These are phyloP conservation scores for Pisolithus orientalis DNA, from an alignment of 768 basidiomycete genomes.

Conservation along the genomic window DNA sequence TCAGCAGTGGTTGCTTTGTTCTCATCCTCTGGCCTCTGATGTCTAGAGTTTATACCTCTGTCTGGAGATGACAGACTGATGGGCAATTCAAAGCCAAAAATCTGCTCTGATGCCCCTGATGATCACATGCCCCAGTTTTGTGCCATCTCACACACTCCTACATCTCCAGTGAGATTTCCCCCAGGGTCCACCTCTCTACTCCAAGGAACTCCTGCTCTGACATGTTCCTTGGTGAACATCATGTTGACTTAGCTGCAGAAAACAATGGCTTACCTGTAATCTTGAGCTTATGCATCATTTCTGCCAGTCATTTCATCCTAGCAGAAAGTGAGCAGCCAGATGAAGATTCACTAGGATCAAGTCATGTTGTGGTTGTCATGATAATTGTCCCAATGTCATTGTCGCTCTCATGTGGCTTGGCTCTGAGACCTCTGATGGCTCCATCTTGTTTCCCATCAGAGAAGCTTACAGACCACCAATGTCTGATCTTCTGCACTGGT, in stretches of 20 bases:
- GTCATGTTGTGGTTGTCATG: slow-evolving; percentile 3
- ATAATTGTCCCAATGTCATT: slow-evolving; percentile 26
- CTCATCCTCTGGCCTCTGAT: no score
- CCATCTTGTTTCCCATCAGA: slow-evolving; percentile 90
- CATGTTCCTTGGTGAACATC: slow-evolving; percentile 1
- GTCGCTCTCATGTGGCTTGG: slow-evolving; percentile 31
- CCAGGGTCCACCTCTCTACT: slow-evolving; percentile 32
- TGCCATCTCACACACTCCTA: no score
- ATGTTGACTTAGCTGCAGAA: slow-evolving; percentile 1
- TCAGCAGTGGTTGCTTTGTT: no score
- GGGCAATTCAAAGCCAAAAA: no score
- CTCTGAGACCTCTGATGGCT: slow-evolving; percentile 64
- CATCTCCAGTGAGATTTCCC: no score
- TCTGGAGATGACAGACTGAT: no score
- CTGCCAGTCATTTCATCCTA: slow-evolving; percentile 74
- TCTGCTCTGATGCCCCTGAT: no score
- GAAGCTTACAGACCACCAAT: slow-evolving; percentile 88
- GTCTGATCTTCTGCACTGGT: slow-evolving; percentile 42
- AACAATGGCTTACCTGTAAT: slow-evolving; percentile 46
- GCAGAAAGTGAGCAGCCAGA: slow-evolving; percentile 46
- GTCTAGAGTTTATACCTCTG: no score
- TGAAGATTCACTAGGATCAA: slow-evolving; percentile 11
- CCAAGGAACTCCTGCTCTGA: no score
- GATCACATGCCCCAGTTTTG: no score
- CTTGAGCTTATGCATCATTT: slow-evolving; percentile 71